A percentile compares a stretch with the other conserved stretches of the same genome.
These are phyloP conservation scores for Aspergillus awamori DNA, from an alignment of 2,329 filamentous ascomycete species.

Conservation along the genomic window DNA sequence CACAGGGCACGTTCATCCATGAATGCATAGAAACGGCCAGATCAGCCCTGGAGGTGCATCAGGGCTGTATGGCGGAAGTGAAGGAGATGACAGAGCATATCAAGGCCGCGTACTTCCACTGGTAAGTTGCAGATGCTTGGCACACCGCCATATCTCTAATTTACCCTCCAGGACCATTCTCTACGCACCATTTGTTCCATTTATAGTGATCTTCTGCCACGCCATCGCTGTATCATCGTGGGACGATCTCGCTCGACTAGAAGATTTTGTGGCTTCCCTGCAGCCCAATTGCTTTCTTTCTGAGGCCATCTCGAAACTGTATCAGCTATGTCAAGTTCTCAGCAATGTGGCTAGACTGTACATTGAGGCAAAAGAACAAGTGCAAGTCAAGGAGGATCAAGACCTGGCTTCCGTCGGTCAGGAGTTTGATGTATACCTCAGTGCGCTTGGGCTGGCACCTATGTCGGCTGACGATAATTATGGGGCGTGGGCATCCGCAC, in stretches of 20 bases:
- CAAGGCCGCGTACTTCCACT: constrained; percentile 41
- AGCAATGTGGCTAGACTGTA: constrained; percentile 64
- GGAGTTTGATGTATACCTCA: constrained; percentile 67
- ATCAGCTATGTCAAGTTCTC: constrained; percentile 65
- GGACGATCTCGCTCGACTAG: constrained; percentile 58
- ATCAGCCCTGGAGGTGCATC: constrained; percentile 38
- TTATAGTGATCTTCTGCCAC: constrained; percentile 54
- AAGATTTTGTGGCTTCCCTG: constrained; percentile 61
- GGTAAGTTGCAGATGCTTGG: constrained; percentile 26
- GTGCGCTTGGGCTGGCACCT: constrained; percentile 63
- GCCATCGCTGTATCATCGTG: constrained; percentile 55
- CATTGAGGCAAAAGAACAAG: constrained; percentile 63
- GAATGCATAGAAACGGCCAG: constrained; percentile 44
- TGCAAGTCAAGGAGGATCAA: constrained; percentile 51
- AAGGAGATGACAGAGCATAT: constrained; percentile 30
- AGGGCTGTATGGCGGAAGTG: constrained; percentile 31
- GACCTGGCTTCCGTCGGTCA: constrained; percentile 56
- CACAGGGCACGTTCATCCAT: constrained; percentile 35
- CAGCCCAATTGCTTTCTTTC: constrained; percentile 56
- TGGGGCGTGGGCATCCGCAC: constrained; percentile 11
- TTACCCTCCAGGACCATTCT: constrained; percentile 37
- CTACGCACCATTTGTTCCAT: constrained; percentile 53
- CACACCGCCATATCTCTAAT: background rate
- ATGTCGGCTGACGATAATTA: constrained; percentile 20
- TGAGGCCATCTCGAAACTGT: constrained; percentile 62